Evolutionary conservation across 116 monocot species (phyloP), one percentile per base, ranked within the genome.

Genomic region (Iris pallida): DNA sequence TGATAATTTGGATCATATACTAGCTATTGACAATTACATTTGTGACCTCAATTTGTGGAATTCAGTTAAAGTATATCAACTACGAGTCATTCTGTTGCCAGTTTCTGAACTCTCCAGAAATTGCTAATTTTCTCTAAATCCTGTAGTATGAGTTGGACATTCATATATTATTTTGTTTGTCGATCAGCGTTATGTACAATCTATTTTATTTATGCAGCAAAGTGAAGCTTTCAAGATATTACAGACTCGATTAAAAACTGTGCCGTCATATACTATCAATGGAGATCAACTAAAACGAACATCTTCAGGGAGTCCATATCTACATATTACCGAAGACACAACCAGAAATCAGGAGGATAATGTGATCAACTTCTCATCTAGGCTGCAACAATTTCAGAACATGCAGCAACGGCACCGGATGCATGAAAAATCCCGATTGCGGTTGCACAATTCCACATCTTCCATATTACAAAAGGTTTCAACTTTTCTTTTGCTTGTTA

Each of bases 181-280:
- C 30, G 30, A 1, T 30, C 30, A 5, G n/a, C 14, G 20, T 47
- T 49, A 10, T 70, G 17, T 20, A 10, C 17, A 52, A 56, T 71
- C 13, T 71, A 12, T 7, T 78, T 48, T 68, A 16, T 68, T 20
- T 73, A 15, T 78, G 73, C 88, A 96, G 96, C 96, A 92, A 96
- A 92, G 96, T 74, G 77, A 81, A 53, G 96, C 96, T 42, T 96
- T 91, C 75, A 89, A 92, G 79, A 86, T 96, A 76, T 61, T 96
- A 30, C 57, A 82, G 71, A 92, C 89, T 47, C 84, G 96, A 61
- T 76, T 96, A 59, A 96, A 92, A 75, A 75, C 83, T 30, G 81
- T 92, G 20, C 92, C 92, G 8, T 77, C 81, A 42, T 73, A 68
- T 55, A 60, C 73, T 68, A 69, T 72, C 54, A 66, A 18, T 30